These are phyloP conservation scores for Lachnellula cervina DNA, from an alignment of 2,329 filamentous ascomycete genomes.

Conservation along the genomic window DNA sequence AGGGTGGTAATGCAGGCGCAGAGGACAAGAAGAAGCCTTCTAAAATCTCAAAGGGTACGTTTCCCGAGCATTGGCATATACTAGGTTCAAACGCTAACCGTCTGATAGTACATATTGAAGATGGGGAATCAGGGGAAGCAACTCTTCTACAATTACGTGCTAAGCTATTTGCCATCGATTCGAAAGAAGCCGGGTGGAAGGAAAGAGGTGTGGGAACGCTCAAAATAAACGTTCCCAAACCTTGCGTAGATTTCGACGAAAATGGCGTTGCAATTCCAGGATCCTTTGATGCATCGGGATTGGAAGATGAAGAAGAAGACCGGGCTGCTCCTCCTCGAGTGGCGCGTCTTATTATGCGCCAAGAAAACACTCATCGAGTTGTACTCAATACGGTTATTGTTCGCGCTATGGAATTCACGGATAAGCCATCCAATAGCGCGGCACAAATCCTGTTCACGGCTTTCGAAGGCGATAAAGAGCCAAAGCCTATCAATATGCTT, in stretches of 20 bases:
- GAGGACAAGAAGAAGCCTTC: constrained; percentile 59
- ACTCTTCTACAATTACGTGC: constrained; percentile 72
- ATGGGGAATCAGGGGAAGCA: constrained; percentile 79
- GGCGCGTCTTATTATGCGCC: constrained; percentile 80
- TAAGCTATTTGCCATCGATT: constrained; percentile 78
- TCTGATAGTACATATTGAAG: constrained; percentile 62
- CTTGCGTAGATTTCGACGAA: constrained; percentile 52
- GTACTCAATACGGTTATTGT: constrained; percentile 81
- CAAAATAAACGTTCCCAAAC: constrained; percentile 71
- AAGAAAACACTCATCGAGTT: constrained; percentile 82
- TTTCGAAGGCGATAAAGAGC: constrained; percentile 51
- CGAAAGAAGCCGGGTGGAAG: constrained; percentile 64
- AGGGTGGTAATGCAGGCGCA: constrained; percentile 44
- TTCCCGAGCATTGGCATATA: not conserved
- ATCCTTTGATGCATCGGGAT: constrained; percentile 52
- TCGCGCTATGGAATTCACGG: constrained; percentile 73
- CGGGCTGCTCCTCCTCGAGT: constrained; percentile 38
- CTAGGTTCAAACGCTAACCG: constrained; percentile 17
- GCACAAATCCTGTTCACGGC: constrained; percentile 62
- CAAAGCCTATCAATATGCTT: constrained; percentile 53
- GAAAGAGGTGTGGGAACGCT: constrained; percentile 81
- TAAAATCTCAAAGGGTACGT: constrained; percentile 65
- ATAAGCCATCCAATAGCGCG: constrained; percentile 56
- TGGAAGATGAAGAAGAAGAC: constrained; percentile 37
- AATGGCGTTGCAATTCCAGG: constrained; percentile 44